These are phyloP conservation scores for Tolypocladium guangdongense DNA, from an alignment of 2,329 filamentous ascomycete species.

Conservation along the genomic window DNA sequence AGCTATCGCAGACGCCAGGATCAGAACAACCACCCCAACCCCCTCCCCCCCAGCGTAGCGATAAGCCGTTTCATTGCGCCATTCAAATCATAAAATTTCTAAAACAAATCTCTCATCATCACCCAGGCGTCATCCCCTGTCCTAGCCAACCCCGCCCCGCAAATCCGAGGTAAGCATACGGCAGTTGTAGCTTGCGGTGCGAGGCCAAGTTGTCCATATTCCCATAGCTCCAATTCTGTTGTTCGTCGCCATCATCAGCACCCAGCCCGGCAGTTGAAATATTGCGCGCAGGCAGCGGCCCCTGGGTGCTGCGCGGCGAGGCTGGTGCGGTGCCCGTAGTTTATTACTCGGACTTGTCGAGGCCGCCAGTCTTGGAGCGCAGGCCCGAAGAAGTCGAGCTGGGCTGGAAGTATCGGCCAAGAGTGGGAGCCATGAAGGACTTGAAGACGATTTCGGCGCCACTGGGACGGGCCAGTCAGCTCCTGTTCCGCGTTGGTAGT, in stretches of 20 bases:
- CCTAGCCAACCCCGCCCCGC: not conserved
- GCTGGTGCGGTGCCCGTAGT: not conserved
- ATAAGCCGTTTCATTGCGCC: slow-evolving; percentile 2
- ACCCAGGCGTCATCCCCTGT: not conserved
- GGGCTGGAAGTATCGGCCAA: slow-evolving; percentile 78
- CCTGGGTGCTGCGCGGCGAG: not conserved
- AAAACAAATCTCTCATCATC: not conserved
- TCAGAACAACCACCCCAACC: not conserved
- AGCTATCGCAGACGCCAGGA: not conserved
- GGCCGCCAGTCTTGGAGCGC: slow-evolving; percentile 74
- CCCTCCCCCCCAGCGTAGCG: not conserved
- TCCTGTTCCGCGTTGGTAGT: not conserved
- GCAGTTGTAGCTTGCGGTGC: not conserved
- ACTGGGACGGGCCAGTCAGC: slow-evolving; percentile 32
- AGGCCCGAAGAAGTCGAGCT: slow-evolving; percentile 76
- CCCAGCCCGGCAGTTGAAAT: not conserved
- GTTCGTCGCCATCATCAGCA: not conserved
- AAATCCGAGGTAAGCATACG: not conserved
- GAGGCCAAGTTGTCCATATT: not conserved
- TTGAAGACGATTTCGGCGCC: slow-evolving; percentile 95
- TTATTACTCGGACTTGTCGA: slow-evolving; percentile 62
- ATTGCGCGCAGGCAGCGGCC: not conserved
- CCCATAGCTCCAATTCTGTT: not conserved
- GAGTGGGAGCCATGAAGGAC: slow-evolving; percentile 84
- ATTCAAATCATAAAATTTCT: slow-evolving; percentile 1